Conservation (phyloP, 140 eudicot genomes). For the Stevia rebaudiana region DNA sequence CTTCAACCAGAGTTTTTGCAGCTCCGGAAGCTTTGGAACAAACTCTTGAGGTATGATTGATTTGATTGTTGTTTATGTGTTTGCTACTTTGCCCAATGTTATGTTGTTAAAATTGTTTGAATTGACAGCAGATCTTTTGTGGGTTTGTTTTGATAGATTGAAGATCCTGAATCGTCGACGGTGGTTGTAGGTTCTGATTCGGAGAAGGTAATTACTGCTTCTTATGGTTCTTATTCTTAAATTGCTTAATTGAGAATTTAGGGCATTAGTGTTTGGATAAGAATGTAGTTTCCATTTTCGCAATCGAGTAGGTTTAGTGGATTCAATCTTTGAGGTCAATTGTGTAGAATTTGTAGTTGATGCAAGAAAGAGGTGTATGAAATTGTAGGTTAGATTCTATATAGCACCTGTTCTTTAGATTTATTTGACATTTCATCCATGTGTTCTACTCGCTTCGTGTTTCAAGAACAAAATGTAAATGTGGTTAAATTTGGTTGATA, state of each 20-base stretch:
- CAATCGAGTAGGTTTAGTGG: not conserved
- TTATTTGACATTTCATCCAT: not conserved
- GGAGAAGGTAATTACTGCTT: slow-evolving; percentile 40
- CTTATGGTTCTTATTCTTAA: not conserved
- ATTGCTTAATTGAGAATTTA: not conserved
- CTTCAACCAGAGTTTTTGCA: slow-evolving; percentile 40
- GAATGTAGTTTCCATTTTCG: not conserved
- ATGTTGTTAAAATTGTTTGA: not conserved
- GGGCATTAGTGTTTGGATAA: slow-evolving; percentile 3
- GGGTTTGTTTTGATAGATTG: slow-evolving; percentile 31
- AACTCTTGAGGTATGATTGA: slow-evolving; percentile 33
- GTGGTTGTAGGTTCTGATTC: slow-evolving; percentile 52
- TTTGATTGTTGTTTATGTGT: not conserved
- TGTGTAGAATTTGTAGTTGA: slow-evolving; percentile 6
- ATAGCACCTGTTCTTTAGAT: not conserved
- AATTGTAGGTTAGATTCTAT: not conserved
- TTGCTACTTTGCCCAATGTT: not conserved
- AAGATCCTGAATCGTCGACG: slow-evolving; percentile 32
- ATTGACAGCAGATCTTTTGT: slow-evolving; percentile 1
- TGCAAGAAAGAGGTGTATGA: not conserved
- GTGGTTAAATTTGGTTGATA: not conserved
- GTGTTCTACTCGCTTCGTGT: not conserved
- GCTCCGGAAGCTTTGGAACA: slow-evolving; percentile 74
- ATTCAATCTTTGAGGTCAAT: not conserved
- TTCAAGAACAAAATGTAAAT: not conserved